Evolutionary conservation across 495 filamentous ascomycete genomes (phyloP), one percentile per base, ranked within the genome.

Genomic region (Tuber borchii): DNA sequence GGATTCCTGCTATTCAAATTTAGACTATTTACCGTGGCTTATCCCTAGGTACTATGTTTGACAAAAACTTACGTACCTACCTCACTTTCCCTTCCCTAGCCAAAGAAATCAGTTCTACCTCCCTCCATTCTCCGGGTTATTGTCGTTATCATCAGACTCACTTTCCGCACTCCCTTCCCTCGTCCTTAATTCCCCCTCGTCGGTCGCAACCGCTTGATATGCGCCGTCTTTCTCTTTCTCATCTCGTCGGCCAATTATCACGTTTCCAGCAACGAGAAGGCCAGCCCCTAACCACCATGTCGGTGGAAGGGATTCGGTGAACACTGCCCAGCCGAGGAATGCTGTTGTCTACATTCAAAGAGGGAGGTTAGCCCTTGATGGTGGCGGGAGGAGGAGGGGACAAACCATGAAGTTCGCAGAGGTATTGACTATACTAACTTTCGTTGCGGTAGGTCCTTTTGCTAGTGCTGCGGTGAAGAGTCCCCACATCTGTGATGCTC

Each of bases 351-450:
- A 31, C 17, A 37, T 45, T 19, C 8, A 42, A 37, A 34, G 71
- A 17, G 2, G 26, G 31, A 34, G 37, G 37, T 76, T 48, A 80
- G 51, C 61, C 22, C 37, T 34, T 19, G 51, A 37, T 43, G 70
- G 43, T 43, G n/a, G 37, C 10, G 17, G 31, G 61, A 72, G 70
- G 19, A 4, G 39, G 45, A 16, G 65, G 39, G n/a, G 34, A 61
- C 43, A 68, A n/a, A 83, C 82, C 79, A 97, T 85, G 86, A 99
- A 99, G 86, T 99, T 99, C 19, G 92, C 86, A 39, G 92, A 91
- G 6, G 95, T 97, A 82, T 99, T 99, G 76, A 97, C 91, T 83
- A 99, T 92, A 46, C 90, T 92, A 68, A 97, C 95, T 79, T 94
- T 93, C 0, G 93, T 94, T 10, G 95, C 97, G 1, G 93, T 96